Evolutionary conservation across 257 asterid species (phyloP), one percentile per base, ranked within the genome.

Genomic region (Nyctanthes arbortristis): DNA sequence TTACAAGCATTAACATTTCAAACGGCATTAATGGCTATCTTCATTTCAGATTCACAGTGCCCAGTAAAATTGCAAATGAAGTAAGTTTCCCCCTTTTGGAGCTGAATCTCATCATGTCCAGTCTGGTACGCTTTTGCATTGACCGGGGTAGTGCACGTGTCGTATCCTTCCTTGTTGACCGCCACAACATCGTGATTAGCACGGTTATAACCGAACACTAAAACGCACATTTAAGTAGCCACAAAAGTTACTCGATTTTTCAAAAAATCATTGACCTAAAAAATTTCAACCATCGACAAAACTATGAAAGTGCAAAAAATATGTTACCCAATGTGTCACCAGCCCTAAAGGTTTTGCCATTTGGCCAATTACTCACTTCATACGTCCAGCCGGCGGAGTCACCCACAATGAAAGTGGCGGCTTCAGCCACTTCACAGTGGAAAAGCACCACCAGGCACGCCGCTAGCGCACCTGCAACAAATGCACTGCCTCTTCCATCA

Each of bases 41-140:
- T 89, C 96, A 89, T 89, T 47, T 88, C 88, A 27, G 83, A 61
- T 4, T 59, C 12, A 31, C 96, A 89, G 16, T 89, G 96, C 18
- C 90, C 77, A 0, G 77, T 30, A 29, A 57, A 5, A 39, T 6
- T 79, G 86, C 96, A 89, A 64, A 89, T 85, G 89, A 89, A 87
- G 84, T 8, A 89, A 73, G 77, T 82, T 28, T 9, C 66, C 6
- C 96, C 96, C 77, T 71, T 89, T 0, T 2, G 77, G 0, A 89
- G 78, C 69, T 66, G 85, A 1, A 89, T 75, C 76, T 63, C 75
- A 65, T 90, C 96, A 0, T 65, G 77, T 18, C 97, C 97, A 4
- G 65, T 78, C 24, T 1, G 70, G 54, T 60, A 65, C 61, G 45
- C 73, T 69, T 45, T 80, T 6, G 85, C 70, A 1, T 78, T 68